Conservation (phyloP, 1,284 basidiomycete genomes). For the Malassezia sp. region DNA sequence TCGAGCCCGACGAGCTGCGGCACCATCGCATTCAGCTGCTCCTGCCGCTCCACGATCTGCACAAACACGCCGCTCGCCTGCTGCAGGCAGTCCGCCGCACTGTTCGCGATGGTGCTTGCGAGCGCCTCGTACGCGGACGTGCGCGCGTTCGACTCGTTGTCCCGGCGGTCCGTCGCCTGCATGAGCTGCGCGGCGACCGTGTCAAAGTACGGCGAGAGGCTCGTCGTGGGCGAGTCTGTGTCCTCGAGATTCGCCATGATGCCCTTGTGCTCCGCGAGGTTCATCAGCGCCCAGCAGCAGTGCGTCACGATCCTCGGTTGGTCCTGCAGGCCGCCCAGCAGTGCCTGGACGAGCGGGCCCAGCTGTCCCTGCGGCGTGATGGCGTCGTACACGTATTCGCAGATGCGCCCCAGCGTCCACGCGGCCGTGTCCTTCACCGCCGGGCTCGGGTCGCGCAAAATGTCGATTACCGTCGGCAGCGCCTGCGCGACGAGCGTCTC, state of each 20-base stretch:
- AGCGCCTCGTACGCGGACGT: conserved; percentile 95
- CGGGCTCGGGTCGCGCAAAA: conserved; percentile 76
- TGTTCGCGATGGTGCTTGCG: conserved; percentile 69
- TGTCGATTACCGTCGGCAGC: conserved; percentile 80
- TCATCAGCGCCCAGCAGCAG: conserved; percentile 94
- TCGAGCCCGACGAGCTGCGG: conserved; percentile 81
- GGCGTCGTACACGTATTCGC: conserved; percentile 71
- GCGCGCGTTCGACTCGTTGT: conserved; percentile 83
- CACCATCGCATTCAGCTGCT: conserved; percentile 64
- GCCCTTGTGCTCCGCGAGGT: conserved; percentile 52
- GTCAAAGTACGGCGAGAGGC: conserved; percentile 81
- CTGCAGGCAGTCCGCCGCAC: conserved; percentile 66
- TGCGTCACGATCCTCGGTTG: conserved; percentile 78
- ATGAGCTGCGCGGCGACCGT: conserved; percentile 49
- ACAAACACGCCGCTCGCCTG: conserved; percentile 74
- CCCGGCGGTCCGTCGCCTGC: conserved; percentile 52
- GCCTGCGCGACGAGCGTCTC: conserved; percentile 88
- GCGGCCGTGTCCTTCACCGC: conserved; percentile 95
- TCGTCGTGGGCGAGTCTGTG: conserved; percentile 52
- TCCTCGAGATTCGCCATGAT: conserved; percentile 47
- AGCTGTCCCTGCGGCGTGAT: conserved; percentile 86
- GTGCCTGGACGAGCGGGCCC: conserved; percentile 67
- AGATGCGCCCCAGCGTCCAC: conserved; percentile 93
- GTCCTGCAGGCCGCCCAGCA: conserved; percentile 71
- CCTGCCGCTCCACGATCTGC: conserved; percentile 74